Evolutionary conservation across 2,329 filamentous ascomycete genomes (phyloP), one percentile per base, ranked within the genome.

Genomic region (Colletotrichum gigasporum): DNA sequence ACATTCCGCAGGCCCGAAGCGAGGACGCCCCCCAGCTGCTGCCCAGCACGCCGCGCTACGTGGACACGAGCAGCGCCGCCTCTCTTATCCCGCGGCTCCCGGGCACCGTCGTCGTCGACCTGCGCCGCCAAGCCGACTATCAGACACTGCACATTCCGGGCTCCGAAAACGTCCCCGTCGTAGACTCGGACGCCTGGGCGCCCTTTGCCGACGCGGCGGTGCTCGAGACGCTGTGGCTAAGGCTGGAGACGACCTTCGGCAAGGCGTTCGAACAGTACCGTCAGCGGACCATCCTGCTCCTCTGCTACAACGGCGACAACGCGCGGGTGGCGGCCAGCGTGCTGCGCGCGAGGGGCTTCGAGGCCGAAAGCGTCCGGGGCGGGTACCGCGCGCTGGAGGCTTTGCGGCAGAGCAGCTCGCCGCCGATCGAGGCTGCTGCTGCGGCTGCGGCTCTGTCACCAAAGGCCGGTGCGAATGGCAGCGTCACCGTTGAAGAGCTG

Each of bases 261-360:
- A 72, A 69, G 6, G 52, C 72, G 2, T 68, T 72, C 0, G 51
- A 63, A 9, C 42, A 65, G 11, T 67, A 71, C 1, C 11, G 76
- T 0, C 18, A 67, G 20, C 77, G 75, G 57, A 76, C 76, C 5
- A 70, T 84, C 11, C 68, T 87, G 10, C 68, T 86, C 9, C 70
- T 85, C 9, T 87, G 85, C 69, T 86, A 87, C 53, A 76, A 85
- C 47, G 85, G 85, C 3, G 83, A 88, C 61, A 83, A 80, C 28
- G 78, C 85, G 4, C 78, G 85, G 0, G 79, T 87, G 5, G 85
- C 84, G 3, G 82, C 82, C 2, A 86, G 83, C 55, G 79, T 87
- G 3, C 70, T 87, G 48, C 76, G 84, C 5, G 83, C 82, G 0
- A 84, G 82, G 66, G 83, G 81, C 0, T 74, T 80, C 22, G 76